These are phyloP conservation scores for Eruca vesicaria DNA, from an alignment of 441 rosid genomes.

Conservation along the genomic window DNA sequence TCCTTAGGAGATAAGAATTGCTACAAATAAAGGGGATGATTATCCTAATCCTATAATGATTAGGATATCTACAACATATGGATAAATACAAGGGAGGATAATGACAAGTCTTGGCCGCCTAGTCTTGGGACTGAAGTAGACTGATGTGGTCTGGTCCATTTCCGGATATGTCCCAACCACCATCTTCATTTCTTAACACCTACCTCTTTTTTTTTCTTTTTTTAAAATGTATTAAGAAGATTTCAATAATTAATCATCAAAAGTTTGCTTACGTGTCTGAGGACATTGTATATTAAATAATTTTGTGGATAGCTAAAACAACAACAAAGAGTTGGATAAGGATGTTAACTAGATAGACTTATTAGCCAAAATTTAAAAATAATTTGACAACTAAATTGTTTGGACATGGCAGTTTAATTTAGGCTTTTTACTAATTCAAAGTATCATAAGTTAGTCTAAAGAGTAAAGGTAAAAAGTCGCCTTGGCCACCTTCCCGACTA, in stretches of 20 bases:
- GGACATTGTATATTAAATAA: not conserved
- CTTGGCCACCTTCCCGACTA: too few species aligned
- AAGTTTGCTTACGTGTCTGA: not conserved
- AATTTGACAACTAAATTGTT: not conserved
- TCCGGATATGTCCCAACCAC: too few species aligned
- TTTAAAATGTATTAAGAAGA: not conserved
- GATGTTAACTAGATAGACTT: not conserved
- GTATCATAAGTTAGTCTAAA: not conserved
- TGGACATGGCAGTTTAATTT: not conserved
- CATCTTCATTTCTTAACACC: too few species aligned
- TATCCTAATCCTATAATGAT: too few species aligned
- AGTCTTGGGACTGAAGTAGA: too few species aligned
- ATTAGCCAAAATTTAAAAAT: not conserved
- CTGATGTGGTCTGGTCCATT: too few species aligned
- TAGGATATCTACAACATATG: too few species aligned
- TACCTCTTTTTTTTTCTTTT: not conserved
- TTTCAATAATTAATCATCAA: not conserved
- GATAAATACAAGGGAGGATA: too few species aligned
- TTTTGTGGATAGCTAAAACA: not conserved
- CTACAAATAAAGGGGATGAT: too few species aligned
- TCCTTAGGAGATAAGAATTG: too few species aligned
- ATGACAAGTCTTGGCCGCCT: too few species aligned
- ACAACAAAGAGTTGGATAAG: not conserved
- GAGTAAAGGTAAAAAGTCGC: not conserved
- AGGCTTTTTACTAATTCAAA: not conserved